A percentile compares a stretch with the other conserved stretches of the same genome.
phyloP scores from a whole-genome alignment of 306 rosid genomes.

The Canavalia ensiformis region DNA sequence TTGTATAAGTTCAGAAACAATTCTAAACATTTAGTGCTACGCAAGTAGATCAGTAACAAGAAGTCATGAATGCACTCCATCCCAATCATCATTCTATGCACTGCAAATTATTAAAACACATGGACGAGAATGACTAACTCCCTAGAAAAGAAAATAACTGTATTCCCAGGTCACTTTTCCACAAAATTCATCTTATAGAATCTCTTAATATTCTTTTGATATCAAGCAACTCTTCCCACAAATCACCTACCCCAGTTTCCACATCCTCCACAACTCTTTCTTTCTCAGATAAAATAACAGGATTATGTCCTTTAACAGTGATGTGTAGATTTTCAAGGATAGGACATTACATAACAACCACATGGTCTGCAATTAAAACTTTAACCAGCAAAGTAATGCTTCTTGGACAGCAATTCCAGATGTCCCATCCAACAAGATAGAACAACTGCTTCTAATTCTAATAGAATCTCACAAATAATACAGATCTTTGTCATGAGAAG shows the following conservation, averaged over 20 bases:
- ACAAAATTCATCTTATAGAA: neutral
- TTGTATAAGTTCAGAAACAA: constrained; percentile 35
- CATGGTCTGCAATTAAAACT: neutral
- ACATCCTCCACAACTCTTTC: neutral
- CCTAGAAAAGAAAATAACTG: constrained; percentile 22
- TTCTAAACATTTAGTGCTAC: constrained; percentile 24
- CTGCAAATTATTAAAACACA: neutral
- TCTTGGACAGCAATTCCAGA: neutral
- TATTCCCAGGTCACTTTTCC: constrained; percentile 33
- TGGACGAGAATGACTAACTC: neutral
- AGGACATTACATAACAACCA: constrained; percentile 4
- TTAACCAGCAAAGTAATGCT: constrained; percentile 2
- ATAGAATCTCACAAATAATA: neutral
- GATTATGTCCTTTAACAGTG: too few relatives aligned
- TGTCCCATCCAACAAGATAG: constrained; percentile 4
- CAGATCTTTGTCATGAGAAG: neutral
- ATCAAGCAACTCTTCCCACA: constrained; percentile 31
- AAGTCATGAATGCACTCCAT: neutral
- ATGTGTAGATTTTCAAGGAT: constrained; percentile 31
- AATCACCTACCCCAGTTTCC: neutral
- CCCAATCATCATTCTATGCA: neutral
- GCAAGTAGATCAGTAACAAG: constrained; percentile 11
- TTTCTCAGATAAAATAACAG: neutral
- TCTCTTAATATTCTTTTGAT: neutral
- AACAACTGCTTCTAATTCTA: constrained; percentile 20